Conservation (phyloP, 2,329 filamentous ascomycete species). For the Talaromyces sp. region DNA sequence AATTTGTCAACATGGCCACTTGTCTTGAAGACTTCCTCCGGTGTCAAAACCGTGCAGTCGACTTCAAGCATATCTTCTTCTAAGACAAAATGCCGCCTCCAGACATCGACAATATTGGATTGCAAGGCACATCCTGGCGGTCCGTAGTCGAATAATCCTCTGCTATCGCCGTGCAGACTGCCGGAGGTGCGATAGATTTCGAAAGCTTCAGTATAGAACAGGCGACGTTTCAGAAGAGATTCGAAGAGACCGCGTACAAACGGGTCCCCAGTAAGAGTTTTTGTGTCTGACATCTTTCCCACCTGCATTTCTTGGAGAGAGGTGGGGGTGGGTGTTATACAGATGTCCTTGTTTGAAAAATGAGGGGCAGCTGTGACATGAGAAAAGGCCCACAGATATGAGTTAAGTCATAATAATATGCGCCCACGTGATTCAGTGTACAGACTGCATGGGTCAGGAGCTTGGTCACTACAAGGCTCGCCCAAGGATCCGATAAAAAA, state of each 20-base stretch:
- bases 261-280: conserved; percentile 64
- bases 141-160: conserved; percentile 88
- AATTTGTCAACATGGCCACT: conserved; percentile 97
- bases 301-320: neutral
- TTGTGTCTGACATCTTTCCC: conserved; percentile 5
- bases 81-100: conserved; percentile 89
- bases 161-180: conserved; percentile 58
- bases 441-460: too few species aligned
- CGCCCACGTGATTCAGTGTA: too few species aligned
- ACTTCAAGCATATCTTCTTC: conserved; percentile 95
- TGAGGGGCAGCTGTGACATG: neutral
- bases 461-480: too few species aligned
- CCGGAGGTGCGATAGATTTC: conserved; percentile 65
- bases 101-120: conserved; percentile 79
- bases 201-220: conserved; percentile 94
- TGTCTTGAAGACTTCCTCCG: conserved; percentile 88
- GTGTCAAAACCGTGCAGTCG: conserved; percentile 89
- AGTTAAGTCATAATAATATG: too few species aligned
- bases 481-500: too few species aligned
- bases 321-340: neutral
- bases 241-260: conserved; percentile 79
- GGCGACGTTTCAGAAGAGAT: conserved; percentile 75
- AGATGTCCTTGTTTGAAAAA: neutral
- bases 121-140: conserved; percentile 81
- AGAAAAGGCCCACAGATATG: neutral